Evolutionary conservation across 2,329 filamentous ascomycete species (phyloP).

Genomic region (Corinectria fuckeliana): DNA sequence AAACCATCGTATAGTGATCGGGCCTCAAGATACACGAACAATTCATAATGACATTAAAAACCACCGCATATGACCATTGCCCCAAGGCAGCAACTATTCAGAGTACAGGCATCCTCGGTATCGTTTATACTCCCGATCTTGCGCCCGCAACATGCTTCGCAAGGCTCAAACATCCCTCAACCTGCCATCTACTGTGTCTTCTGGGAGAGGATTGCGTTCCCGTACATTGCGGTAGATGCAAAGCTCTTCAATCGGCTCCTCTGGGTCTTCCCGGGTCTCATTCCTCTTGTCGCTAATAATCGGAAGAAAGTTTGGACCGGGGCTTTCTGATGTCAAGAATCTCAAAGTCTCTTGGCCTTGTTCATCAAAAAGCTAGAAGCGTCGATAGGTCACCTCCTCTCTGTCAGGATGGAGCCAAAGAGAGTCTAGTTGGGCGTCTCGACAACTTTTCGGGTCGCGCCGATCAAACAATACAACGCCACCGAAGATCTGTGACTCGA

Average conservation of each 20-base stretch:
- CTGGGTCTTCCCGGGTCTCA: constrained; percentile 11
- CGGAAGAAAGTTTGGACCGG: not conserved
- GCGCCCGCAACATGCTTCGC: not conserved
- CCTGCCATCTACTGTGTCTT: not conserved
- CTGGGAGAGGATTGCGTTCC: constrained; percentile 12
- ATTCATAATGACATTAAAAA: too few species aligned
- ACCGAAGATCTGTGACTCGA: constrained; percentile 21
- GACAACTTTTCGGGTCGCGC: constrained; percentile 10
- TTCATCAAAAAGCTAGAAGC: constrained; percentile 31
- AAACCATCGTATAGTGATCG: too few species aligned
- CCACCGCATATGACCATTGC: too few species aligned
- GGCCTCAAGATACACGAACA: too few species aligned
- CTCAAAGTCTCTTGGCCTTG: constrained; percentile 32
- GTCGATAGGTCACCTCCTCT: constrained; percentile 27
- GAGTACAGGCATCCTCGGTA: too few species aligned
- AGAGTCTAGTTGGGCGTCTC: constrained; percentile 1
- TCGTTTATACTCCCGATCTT: not conserved
- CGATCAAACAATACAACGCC: constrained; percentile 20
- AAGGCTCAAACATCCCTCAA: not conserved
- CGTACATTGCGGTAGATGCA: constrained; percentile 24
- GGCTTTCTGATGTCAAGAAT: constrained; percentile 22
- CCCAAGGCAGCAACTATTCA: too few species aligned
- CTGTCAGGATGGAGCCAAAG: constrained; percentile 34
- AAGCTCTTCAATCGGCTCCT: constrained; percentile 17
- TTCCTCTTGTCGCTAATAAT: constrained; percentile 8